Conservation (phyloP, 352 stramenopile species). For the Phytophthora pinifolia region DNA sequence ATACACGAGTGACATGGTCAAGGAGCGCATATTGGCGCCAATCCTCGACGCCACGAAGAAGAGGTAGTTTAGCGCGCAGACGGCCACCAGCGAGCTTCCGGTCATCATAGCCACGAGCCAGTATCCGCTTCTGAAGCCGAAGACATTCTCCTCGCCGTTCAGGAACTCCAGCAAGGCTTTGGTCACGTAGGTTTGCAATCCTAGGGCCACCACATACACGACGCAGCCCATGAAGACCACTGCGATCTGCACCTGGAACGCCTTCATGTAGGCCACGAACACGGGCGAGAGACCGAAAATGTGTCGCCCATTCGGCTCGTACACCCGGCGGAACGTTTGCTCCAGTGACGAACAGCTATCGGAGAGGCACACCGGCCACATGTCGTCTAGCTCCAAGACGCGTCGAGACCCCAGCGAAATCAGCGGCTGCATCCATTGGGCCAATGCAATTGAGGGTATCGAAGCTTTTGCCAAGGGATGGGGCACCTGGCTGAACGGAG, state of each 20-base stretch:
- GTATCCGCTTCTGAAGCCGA: constrained; percentile 33
- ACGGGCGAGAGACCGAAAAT: constrained; percentile 22
- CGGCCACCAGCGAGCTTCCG: constrained; percentile 20
- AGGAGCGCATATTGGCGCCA: constrained; percentile 39
- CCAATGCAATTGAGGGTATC: constrained; percentile 22
- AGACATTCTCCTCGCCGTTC: constrained; percentile 29
- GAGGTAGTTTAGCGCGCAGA: constrained; percentile 38
- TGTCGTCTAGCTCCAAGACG: constrained; percentile 28
- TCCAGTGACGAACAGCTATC: constrained; percentile 27
- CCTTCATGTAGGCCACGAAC: constrained; percentile 12
- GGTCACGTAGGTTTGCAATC: constrained; percentile 28
- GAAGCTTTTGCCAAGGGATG: constrained; percentile 42
- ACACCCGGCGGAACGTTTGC: constrained; percentile 19
- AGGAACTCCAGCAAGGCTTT: constrained; percentile 34
- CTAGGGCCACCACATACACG: constrained; percentile 31
- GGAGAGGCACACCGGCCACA: constrained; percentile 28
- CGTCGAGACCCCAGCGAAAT: constrained; percentile 28
- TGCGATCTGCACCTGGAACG: constrained; percentile 18
- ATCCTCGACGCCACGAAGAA: constrained; percentile 36
- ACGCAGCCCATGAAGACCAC: constrained; percentile 23
- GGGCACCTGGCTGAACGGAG: constrained; percentile 15
- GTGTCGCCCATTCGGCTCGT: constrained; percentile 15
- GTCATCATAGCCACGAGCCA: constrained; percentile 32
- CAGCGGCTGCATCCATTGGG: constrained; percentile 35
- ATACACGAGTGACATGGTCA: constrained; percentile 44